phyloP scores from a whole-genome alignment of 1,139 yeast species.

The Pichia cactophila region DNA sequence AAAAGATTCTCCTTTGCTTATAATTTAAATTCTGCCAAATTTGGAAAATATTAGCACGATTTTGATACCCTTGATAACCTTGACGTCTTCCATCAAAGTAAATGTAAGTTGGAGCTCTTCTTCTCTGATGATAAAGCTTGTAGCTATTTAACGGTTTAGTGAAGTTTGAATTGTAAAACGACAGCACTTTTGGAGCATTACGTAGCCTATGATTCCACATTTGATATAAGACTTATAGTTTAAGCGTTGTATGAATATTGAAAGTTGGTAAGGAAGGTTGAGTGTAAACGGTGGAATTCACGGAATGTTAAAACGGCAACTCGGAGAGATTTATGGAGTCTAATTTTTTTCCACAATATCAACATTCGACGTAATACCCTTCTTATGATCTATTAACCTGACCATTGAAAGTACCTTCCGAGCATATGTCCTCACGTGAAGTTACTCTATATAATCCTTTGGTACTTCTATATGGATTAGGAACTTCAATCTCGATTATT shows the following conservation, averaged over 20 bases:
- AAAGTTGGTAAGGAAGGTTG: not conserved
- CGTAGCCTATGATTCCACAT: not conserved
- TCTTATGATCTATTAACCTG: too few species aligned
- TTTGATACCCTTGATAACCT: not conserved
- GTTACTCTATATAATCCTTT: slow-evolving; percentile 23
- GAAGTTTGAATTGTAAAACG: not conserved
- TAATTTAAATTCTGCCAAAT: slow-evolving; percentile 12
- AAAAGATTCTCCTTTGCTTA: slow-evolving; percentile 10
- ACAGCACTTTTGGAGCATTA: not conserved
- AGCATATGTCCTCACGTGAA: slow-evolving; percentile 10
- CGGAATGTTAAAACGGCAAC: not conserved
- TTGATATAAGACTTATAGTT: too few species aligned
- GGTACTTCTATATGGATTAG: slow-evolving; percentile 24
- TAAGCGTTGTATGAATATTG: not conserved
- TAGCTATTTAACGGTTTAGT: not conserved
- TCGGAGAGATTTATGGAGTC: not conserved
- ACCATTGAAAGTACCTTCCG: too few species aligned
- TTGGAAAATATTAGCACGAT: not conserved
- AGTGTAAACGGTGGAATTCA: not conserved
- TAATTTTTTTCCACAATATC: not conserved
- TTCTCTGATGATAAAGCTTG: not conserved
- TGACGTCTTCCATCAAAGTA: slow-evolving; percentile 18
- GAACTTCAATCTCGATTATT: slow-evolving; percentile 22
- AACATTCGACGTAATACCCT: not conserved
- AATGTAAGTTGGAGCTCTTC: slow-evolving; percentile 13